These are phyloP conservation scores for Moesziomyces antarcticus DNA, from an alignment of 1,284 basidiomycete species.

Conservation along the genomic window DNA sequence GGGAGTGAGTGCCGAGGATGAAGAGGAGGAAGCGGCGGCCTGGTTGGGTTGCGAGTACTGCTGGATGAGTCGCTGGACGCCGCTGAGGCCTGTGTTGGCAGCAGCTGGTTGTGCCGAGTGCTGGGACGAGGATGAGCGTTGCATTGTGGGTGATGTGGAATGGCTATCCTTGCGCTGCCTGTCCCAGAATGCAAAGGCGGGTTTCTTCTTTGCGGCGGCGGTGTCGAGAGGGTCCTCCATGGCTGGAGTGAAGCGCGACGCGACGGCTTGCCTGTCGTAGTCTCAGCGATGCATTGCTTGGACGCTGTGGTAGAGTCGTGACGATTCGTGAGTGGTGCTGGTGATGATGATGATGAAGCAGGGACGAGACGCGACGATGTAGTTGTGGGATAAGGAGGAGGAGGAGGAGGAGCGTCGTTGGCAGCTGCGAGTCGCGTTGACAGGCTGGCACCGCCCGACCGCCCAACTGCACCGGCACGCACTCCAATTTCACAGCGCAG, in stretches of 20 bases:
- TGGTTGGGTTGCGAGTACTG: slow-evolving; percentile 32
- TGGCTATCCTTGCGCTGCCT: slow-evolving; percentile 18
- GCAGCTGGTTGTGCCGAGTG: background rate
- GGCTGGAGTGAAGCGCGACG: background rate
- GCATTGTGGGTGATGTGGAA: slow-evolving; percentile 7
- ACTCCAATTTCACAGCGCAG: no score
- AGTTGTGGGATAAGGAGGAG: no score
- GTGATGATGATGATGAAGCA: no score
- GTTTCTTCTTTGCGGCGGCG: slow-evolving; percentile 27
- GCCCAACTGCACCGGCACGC: no score
- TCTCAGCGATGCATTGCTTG: no score
- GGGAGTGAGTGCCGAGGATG: background rate
- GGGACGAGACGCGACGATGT: no score
- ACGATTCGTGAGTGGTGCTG: no score
- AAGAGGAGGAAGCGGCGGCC: slow-evolving; percentile 5
- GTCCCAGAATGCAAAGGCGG: slow-evolving; percentile 47
- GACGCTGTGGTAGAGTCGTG: no score
- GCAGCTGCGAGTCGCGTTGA: no score
- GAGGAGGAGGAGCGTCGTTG: no score
- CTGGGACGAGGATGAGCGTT: slow-evolving; percentile 8
- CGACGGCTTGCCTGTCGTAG: no score
- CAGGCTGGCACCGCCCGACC: no score
- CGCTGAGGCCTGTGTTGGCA: slow-evolving; percentile 9
- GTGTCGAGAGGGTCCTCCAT: slow-evolving; percentile 43
- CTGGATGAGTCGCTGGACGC: slow-evolving; percentile 42